A percentile compares a stretch with the other conserved stretches of the same genome.
Conservation (phyloP, 1,284 basidiomycete genomes). For the Puccinia brachypodii region DNA sequence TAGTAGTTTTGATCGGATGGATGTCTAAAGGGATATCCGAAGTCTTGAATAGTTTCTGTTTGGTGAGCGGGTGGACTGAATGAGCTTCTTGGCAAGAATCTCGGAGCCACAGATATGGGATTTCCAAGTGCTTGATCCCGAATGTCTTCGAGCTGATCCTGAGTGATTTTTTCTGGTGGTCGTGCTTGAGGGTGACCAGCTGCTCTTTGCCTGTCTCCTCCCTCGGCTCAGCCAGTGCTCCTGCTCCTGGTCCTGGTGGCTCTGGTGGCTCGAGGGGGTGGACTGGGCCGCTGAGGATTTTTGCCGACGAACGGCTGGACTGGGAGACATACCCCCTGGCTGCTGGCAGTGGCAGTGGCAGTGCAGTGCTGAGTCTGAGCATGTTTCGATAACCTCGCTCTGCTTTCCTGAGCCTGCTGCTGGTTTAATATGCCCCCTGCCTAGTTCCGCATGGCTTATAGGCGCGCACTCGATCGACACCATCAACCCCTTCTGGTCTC, state of each 20-base stretch:
- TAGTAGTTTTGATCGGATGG: slow-evolving; percentile 57
- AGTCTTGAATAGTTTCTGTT: slow-evolving; percentile 72
- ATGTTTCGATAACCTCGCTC: too few species aligned
- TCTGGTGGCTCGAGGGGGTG: slow-evolving; percentile 15
- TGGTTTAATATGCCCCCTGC: too few species aligned
- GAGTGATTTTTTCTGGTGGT: neutral
- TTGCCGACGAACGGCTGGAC: neutral
- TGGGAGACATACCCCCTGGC: slow-evolving; percentile 3
- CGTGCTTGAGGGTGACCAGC: neutral
- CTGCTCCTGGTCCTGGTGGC: neutral
- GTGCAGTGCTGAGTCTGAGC: too few species aligned
- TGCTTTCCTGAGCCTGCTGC: neutral
- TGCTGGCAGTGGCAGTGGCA: neutral
- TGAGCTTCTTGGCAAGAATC: slow-evolving; percentile 64
- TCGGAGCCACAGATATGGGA: slow-evolving; percentile 60
- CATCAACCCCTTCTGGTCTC: too few species aligned
- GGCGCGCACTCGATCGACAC: too few species aligned
- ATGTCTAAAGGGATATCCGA: slow-evolving; percentile 61
- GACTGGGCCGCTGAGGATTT: slow-evolving; percentile 24
- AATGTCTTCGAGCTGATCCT: slow-evolving; percentile 19
- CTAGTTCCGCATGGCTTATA: too few species aligned
- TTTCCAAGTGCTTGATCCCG: slow-evolving; percentile 9
- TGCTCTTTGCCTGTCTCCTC: neutral
- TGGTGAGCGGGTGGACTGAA: slow-evolving; percentile 72
- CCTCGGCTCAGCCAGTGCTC: too few species aligned